phyloP scores from a whole-genome alignment of 768 basidiomycete species.

The Boletus reticuloceps region DNA sequence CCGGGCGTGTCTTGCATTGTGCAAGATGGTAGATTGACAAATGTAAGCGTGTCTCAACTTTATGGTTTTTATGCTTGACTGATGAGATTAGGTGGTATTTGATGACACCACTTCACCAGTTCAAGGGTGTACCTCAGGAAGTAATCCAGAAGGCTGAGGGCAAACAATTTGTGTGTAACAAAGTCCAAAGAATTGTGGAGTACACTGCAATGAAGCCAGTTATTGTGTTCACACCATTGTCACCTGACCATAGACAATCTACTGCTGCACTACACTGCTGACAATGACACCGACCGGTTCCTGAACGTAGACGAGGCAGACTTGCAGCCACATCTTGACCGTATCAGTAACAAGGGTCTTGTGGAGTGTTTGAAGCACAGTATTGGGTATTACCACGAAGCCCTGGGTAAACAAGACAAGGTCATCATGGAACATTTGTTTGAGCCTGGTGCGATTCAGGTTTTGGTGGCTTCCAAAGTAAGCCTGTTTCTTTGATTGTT shows the following conservation, averaged over 20 bases:
- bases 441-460: conserved; percentile 91
- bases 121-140: no score
- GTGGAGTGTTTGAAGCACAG: conserved; percentile 84
- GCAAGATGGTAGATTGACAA: no score
- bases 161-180: no score
- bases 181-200: conserved; percentile 60
- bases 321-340: conserved; percentile 87
- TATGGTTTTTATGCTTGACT: fast-evolving
- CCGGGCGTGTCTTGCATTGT: no score
- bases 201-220: conserved; percentile 84
- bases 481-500: conserved; percentile 8
- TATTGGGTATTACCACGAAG: conserved; percentile 95
- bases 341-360: conserved; percentile 71
- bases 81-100: no score
- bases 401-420: conserved; percentile 88
- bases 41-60: no score
- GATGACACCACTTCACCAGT: no score
- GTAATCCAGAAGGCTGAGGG: no score
- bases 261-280: conserved; percentile 77
- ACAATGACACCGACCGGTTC: conserved; percentile 82
- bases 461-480: conserved; percentile 92
- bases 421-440: conserved; percentile 90
- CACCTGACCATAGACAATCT: conserved; percentile 92
- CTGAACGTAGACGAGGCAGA: conserved; percentile 62
- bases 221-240: conserved; percentile 88